A percentile compares a stretch with the other conserved stretches of the same genome.
phyloP scores from a whole-genome alignment of 2,329 filamentous ascomycete genomes.

The Didymella keratinophila region DNA sequence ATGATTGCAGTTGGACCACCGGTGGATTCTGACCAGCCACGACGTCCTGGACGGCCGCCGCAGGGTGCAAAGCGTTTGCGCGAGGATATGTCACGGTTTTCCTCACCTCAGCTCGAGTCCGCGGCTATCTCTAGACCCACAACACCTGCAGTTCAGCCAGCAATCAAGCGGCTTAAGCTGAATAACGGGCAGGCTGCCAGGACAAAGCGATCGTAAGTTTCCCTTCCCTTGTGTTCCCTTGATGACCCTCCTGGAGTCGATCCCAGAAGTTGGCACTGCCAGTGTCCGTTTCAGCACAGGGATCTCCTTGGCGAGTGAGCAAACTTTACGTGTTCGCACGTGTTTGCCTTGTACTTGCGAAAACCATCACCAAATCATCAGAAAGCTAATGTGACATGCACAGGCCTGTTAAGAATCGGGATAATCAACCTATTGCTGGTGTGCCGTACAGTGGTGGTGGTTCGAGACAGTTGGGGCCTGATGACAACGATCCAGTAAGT shows the following conservation, averaged over 20 bases:
- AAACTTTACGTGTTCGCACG: slow-evolving; percentile 45
- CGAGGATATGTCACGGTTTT: slow-evolving; percentile 40
- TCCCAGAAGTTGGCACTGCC: slow-evolving; percentile 29
- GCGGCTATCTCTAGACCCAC: slow-evolving; percentile 44
- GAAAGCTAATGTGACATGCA: slow-evolving; percentile 43
- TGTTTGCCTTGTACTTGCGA: slow-evolving; percentile 34
- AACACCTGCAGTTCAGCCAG: slow-evolving; percentile 42
- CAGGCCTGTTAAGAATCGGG: slow-evolving; percentile 80
- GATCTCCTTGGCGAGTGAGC: slow-evolving; percentile 40
- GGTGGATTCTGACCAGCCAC: slow-evolving; percentile 40
- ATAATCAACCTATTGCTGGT: slow-evolving; percentile 69
- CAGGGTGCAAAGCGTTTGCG: slow-evolving; percentile 44
- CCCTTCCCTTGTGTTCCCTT: slow-evolving; percentile 18
- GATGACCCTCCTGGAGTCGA: slow-evolving; percentile 23
- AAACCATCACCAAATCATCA: slow-evolving; percentile 35
- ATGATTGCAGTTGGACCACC: slow-evolving; percentile 48
- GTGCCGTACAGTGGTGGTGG: slow-evolving; percentile 68
- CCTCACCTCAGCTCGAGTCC: slow-evolving; percentile 44
- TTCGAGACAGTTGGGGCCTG: slow-evolving; percentile 67
- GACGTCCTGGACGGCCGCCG: slow-evolving; percentile 41
- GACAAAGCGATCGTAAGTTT: slow-evolving; percentile 51
- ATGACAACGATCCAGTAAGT: slow-evolving; percentile 64
- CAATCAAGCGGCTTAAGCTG: slow-evolving; percentile 46
- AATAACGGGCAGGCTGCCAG: slow-evolving; percentile 47
- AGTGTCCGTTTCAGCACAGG: slow-evolving; percentile 39